Base-by-base conservation (phyloP, 1,284 basidiomycete genomes). In the Rhizoctonia solani region DNA sequence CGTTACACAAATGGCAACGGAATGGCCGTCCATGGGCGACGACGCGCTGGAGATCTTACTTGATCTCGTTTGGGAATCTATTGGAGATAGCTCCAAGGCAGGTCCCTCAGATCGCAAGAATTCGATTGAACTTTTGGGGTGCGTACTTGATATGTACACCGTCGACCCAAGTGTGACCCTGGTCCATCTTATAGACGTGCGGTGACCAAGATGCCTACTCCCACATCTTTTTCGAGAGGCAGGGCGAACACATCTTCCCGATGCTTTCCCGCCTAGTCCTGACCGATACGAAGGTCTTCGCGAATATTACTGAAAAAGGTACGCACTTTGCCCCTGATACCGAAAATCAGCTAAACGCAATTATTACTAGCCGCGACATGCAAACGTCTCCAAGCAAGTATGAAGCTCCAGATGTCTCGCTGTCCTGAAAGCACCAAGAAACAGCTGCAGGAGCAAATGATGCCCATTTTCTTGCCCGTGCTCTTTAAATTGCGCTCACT, bases 401-500 rank as follows among this genome's bases (percentile, higher is more conserved):
- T 63, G 14, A 63, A 63, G 58, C 58, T 63, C 46, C 46, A 49
- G 41, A 63, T 63, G 58, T 50, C 58, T 1, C 47, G 58, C 32
- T 63, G 58, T 29, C 47, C 58, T 2, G 13, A 13, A 4, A 9
- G 16, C 3, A 63, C 58, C 13, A 63, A 63, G 58, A 50, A 52
- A 39, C 50, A 63, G 16, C 58, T 63, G 25, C 21, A 16, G 9
- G 58, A 63, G 21, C 58, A 63, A 37, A 63, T 63, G 58, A 63
- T 63, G 47, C 58, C 58, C 9, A 63, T 63, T 4, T 63, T 50
- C 47, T 39, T 63, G 14, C 47, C 47, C 9, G 58, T 63, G 32
- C 58, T 63, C 47, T 63, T 63, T 49, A 63, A 63, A 34, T 49
- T 63, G 21, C 58, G 58, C 21, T 63, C 58, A 13, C 47, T 63